A percentile compares a stretch with the other conserved stretches of the same genome.
phyloP scores from a whole-genome alignment of 805 yeast genomes.

The Dipodascopsis uninucleata region DNA sequence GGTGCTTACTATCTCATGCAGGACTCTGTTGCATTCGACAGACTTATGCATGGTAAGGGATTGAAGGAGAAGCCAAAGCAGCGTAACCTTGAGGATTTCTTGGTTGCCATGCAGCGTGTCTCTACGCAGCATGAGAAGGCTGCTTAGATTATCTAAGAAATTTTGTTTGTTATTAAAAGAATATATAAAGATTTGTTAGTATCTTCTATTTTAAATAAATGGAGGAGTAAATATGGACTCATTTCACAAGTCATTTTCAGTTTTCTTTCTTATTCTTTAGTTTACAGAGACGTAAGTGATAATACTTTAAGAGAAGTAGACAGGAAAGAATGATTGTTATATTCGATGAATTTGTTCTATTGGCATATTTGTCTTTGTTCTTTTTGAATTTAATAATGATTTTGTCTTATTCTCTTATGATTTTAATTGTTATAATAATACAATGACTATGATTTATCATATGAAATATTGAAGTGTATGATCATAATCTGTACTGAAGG shows the following conservation, averaged over 20 bases:
- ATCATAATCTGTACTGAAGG: background rate
- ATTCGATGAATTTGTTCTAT: background rate
- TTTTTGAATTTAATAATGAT: background rate
- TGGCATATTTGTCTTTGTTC: background rate
- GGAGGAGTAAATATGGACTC: no score
- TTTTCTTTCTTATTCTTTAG: no score
- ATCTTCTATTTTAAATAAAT: no score
- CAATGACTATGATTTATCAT: background rate
- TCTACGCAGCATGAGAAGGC: constrained; percentile 65
- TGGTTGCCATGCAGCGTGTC: constrained; percentile 61
- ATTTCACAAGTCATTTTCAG: no score
- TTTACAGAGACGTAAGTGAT: no score
- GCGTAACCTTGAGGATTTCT: constrained; percentile 57
- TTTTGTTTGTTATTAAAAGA: background rate
- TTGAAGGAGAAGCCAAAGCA: constrained; percentile 41
- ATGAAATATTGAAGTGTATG: background rate
- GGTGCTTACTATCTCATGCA: constrained; percentile 96
- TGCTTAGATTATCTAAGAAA: no score
- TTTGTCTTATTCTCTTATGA: background rate
- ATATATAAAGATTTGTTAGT: background rate
- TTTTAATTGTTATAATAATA: background rate
- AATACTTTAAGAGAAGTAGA: no score
- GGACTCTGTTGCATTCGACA: constrained; percentile 47
- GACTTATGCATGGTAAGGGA: constrained; percentile 54
- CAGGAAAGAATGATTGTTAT: background rate